Percentiles rank a stretch among this genome's conserved stretches.
These are phyloP conservation scores for Pseudovirgaria hyperparasitica DNA, from an alignment of 2,329 filamentous ascomycete genomes.

Conservation along the genomic window DNA sequence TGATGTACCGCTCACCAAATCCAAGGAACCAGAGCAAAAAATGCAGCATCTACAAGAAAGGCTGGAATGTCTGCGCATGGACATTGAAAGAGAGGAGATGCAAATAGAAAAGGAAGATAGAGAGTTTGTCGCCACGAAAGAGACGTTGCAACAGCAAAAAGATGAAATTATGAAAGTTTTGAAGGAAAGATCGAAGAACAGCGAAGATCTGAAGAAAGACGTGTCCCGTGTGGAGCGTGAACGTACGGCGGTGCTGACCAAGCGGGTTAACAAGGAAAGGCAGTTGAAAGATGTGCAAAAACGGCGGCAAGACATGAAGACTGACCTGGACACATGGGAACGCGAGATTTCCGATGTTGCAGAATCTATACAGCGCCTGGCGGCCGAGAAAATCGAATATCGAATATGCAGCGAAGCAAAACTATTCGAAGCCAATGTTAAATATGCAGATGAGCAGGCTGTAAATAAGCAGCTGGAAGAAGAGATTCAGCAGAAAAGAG, in stretches of 20 bases:
- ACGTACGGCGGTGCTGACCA: constrained; percentile 69
- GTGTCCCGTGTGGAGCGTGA: constrained; percentile 68
- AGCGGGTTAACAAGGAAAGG: constrained; percentile 66
- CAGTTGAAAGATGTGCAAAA: constrained; percentile 53
- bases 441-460: constrained; percentile 28
- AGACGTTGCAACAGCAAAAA: constrained; percentile 56
- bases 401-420: constrained; percentile 23
- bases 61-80: constrained; percentile 66
- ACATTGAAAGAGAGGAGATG: constrained; percentile 66
- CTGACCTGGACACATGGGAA: constrained; percentile 58
- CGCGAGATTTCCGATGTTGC: constrained; percentile 46
- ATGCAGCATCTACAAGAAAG: constrained; percentile 69
- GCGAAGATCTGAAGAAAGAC: constrained; percentile 69
- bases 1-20: constrained; percentile 22
- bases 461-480: constrained; percentile 53
- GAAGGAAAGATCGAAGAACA: constrained; percentile 85
- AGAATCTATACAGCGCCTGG: constrained; percentile 37
- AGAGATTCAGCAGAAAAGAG: constrained; percentile 58
- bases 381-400: constrained; percentile 24
- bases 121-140: constrained; percentile 33
- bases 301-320: constrained; percentile 56
- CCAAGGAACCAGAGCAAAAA: constrained; percentile 23
- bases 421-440: constrained; percentile 27
- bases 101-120: constrained; percentile 52
- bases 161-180: constrained; percentile 65